These are phyloP conservation scores for Ogataea naganishii DNA, from an alignment of 805 yeast species.

Conservation along the genomic window DNA sequence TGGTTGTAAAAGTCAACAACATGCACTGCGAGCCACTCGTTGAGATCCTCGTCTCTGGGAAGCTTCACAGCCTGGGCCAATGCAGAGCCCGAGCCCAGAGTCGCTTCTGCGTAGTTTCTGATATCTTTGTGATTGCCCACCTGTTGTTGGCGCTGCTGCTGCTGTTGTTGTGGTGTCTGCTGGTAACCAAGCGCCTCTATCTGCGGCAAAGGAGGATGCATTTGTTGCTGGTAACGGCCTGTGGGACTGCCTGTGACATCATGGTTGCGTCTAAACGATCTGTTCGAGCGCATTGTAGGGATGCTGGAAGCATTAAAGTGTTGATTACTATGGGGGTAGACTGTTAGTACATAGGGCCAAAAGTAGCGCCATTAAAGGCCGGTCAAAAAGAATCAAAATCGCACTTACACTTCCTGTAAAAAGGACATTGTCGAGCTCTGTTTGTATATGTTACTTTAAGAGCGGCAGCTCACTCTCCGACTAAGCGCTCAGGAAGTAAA, in stretches of 20 bases:
- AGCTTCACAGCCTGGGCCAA: constrained; percentile 87
- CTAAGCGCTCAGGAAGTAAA: too few relatives aligned
- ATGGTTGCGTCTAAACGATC: constrained; percentile 23
- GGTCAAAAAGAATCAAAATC: background rate
- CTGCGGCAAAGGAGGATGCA: constrained; percentile 7
- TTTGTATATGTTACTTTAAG: too few relatives aligned
- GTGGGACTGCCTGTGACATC: constrained; percentile 17
- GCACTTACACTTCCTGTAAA: constrained; percentile 10
- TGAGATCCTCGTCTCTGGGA: constrained; percentile 85
- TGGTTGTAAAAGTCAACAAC: constrained; percentile 97
- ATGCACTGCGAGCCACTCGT: constrained; percentile 96
- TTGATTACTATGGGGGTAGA: constrained; percentile 1
- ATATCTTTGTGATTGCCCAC: constrained; percentile 54
- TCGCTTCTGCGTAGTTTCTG: constrained; percentile 86
- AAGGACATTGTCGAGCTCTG: constrained; percentile 17
- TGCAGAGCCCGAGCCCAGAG: constrained; percentile 87
- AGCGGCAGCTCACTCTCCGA: too few relatives aligned
- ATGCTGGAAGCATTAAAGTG: constrained; percentile 22
- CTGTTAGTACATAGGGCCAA: background rate
- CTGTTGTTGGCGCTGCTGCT: constrained; percentile 11
- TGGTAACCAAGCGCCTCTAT: constrained; percentile 8
- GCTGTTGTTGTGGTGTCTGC: constrained; percentile 6
- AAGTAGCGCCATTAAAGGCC: too few relatives aligned
- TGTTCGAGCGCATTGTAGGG: constrained; percentile 26
- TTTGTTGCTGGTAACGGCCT: constrained; percentile 10